Evolutionary conservation across 2,329 filamentous ascomycete genomes (phyloP).

Genomic region (Aspergillus proliferans): DNA sequence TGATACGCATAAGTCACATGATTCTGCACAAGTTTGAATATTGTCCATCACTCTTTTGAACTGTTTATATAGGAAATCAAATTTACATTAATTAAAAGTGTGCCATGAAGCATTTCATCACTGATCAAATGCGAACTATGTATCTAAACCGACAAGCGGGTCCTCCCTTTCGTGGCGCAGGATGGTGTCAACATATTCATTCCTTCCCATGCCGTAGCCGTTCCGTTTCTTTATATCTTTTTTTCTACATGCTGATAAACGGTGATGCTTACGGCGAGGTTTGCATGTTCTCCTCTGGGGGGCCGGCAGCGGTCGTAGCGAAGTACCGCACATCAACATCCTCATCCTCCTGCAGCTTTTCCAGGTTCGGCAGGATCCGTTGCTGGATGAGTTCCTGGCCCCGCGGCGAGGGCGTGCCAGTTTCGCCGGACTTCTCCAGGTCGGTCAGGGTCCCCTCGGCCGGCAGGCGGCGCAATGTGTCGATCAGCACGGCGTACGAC

Average conservation of each 20-base stretch:
- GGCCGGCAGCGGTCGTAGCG: constrained; percentile 75
- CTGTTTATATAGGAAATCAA: neutral
- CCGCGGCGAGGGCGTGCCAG: constrained; percentile 55
- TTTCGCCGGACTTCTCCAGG: constrained; percentile 68
- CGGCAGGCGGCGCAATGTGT: constrained; percentile 84
- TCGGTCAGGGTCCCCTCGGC: constrained; percentile 80
- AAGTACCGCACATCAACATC: constrained; percentile 98
- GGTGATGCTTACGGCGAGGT: constrained; percentile 40
- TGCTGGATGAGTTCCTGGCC: constrained; percentile 77
- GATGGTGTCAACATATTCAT: constrained; percentile 11
- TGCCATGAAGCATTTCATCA: constrained; percentile 30
- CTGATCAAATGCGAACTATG: constrained; percentile 29
- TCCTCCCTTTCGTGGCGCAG: constrained; percentile 8
- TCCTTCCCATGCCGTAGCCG: constrained; percentile 13
- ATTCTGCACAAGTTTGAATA: neutral
- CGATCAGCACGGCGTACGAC: constrained; percentile 85
- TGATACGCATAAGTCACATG: neutral
- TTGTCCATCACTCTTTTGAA: too few species aligned
- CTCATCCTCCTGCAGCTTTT: constrained; percentile 93
- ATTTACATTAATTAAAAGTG: constrained; percentile 22
- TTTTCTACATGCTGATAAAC: constrained; percentile 7
- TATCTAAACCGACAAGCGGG: constrained; percentile 31
- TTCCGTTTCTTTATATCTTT: constrained; percentile 1
- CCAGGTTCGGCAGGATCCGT: constrained; percentile 79
- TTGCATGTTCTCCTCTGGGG: constrained; percentile 49